Conservation (phyloP, 495 filamentous ascomycete genomes). For the Penicillium macrosclerotiorum region DNA sequence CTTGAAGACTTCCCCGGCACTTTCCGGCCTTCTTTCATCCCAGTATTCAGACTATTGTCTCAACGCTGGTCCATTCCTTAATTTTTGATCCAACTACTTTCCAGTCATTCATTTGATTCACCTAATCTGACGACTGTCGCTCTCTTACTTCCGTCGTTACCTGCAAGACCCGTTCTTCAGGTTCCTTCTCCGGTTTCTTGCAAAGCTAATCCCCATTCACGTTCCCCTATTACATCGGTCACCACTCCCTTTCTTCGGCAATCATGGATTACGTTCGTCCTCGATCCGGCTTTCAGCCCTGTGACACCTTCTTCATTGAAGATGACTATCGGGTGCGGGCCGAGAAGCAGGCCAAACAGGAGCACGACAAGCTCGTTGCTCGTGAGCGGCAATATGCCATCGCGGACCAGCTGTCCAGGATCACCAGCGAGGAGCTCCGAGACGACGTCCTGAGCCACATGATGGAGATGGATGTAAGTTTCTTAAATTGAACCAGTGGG, state of each 20-base stretch:
- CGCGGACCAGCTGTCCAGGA: constrained; percentile 79
- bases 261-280: constrained; percentile 70
- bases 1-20: constrained; percentile 41
- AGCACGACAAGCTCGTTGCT: constrained; percentile 69
- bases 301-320: constrained; percentile 87
- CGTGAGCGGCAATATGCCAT: constrained; percentile 78
- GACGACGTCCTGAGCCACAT: constrained; percentile 92
- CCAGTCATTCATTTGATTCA: constrained; percentile 50
- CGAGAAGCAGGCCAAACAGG: constrained; percentile 42
- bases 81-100: constrained; percentile 51
- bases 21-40: constrained; percentile 33
- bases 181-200: constrained; percentile 28
- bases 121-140: constrained; percentile 52
- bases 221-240: not conserved
- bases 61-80: constrained; percentile 40
- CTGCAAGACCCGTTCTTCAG: constrained; percentile 37
- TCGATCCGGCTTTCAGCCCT: constrained; percentile 54
- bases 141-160: constrained; percentile 54
- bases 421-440: constrained; percentile 82
- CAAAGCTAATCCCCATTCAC: constrained; percentile 17
- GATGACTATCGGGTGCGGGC: constrained; percentile 54
- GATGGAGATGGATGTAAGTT: constrained; percentile 89
- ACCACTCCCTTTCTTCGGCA: constrained; percentile 17
- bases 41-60: constrained; percentile 41
- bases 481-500: too few relatives aligned